Evolutionary conservation across 2,329 filamentous ascomycete species (phyloP).

Genomic region (Neofusicoccum parvum): DNA sequence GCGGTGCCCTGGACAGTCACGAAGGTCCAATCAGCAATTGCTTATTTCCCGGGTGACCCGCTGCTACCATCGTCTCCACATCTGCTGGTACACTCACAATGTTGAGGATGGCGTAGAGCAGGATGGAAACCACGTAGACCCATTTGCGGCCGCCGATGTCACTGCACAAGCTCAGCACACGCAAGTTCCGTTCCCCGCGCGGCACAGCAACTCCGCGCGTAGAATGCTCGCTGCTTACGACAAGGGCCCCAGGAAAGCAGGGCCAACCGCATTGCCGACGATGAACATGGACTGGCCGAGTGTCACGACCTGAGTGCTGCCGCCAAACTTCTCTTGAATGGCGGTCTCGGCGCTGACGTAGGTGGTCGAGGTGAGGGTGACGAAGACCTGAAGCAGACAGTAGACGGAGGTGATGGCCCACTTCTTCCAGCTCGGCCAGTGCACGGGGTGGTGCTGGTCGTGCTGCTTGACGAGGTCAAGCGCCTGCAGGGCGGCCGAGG

Average conservation of each 20-base stretch:
- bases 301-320: constrained; percentile 20
- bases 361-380: constrained; percentile 15
- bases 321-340: constrained; percentile 18
- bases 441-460: constrained; percentile 20
- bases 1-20: constrained; percentile 1
- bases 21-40: not conserved
- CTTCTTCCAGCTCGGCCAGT: constrained; percentile 18
- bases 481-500: constrained; percentile 11
- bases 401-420: constrained; percentile 20
- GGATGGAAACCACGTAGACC: constrained; percentile 21
- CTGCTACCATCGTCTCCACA: not conserved
- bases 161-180: constrained; percentile 19
- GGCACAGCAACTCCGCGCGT: not conserved
- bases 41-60: not conserved
- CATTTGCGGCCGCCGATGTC: constrained; percentile 23
- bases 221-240: constrained; percentile 18
- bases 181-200: not conserved
- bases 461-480: constrained; percentile 19
- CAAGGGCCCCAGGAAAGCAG: constrained; percentile 20
- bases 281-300: constrained; percentile 22
- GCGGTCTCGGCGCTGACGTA: constrained; percentile 20
- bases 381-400: constrained; percentile 21
- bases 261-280: constrained; percentile 19
- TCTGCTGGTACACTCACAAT: constrained; percentile 14
- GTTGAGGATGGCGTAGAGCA: constrained; percentile 18